phyloP scores from a whole-genome alignment of 805 yeast genomes.

The Teunomyces panamensis region DNA sequence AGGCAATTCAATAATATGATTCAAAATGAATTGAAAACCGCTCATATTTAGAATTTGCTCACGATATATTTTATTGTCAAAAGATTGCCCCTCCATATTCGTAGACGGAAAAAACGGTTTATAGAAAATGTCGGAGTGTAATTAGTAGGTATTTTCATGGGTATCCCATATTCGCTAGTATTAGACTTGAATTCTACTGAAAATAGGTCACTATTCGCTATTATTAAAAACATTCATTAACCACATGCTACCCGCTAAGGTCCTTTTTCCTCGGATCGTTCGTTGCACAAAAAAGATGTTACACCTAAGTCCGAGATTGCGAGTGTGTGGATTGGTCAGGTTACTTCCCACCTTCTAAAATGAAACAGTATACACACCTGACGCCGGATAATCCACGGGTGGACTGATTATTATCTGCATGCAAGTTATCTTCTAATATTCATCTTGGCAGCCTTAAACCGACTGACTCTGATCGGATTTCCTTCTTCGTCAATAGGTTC shows the following conservation, averaged over 20 bases:
- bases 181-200: not conserved
- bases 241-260: not conserved
- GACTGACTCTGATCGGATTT: slow-evolving; percentile 55
- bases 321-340: slow-evolving; percentile 1
- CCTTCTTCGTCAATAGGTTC: slow-evolving; percentile 71
- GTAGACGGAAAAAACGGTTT: not conserved
- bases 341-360: not conserved
- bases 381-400: not conserved
- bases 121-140: not conserved
- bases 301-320: slow-evolving; percentile 1
- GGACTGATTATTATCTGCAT: not conserved
- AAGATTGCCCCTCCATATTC: slow-evolving; percentile 2
- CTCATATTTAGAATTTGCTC: not conserved
- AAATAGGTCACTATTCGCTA: not conserved
- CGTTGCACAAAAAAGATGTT: not conserved
- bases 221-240: not conserved
- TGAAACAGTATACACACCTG: not conserved
- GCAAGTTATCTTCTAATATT: not conserved
- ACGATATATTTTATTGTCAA: slow-evolving; percentile 1
- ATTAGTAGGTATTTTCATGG: not conserved
- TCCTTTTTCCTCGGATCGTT: not conserved
- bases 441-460: slow-evolving; percentile 60
- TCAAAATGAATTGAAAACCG: not conserved
- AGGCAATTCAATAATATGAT: not conserved
- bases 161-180: not conserved